phyloP scores from a whole-genome alignment of 352 stramenopile species.

The Phytophthora foliorum region DNA sequence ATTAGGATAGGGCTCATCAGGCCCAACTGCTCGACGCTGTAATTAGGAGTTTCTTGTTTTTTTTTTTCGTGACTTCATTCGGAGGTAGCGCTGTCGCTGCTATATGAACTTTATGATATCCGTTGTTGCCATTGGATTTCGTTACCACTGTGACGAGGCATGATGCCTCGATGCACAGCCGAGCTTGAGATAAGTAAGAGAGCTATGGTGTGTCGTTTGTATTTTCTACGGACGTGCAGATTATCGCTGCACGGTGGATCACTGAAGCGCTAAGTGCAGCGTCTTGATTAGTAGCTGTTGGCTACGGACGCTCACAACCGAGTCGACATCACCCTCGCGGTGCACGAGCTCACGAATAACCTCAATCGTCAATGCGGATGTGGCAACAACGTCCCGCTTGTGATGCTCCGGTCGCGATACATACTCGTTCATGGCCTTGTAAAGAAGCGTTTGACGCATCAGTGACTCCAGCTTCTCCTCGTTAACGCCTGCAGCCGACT shows the following conservation, averaged over 20 bases:
- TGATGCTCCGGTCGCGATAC: conserved; percentile 33
- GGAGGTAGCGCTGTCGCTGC: conserved; percentile 33
- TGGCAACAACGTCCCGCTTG: conserved; percentile 7
- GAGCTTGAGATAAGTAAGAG: not conserved
- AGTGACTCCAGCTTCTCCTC: conserved; percentile 68
- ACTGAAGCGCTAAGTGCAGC: conserved; percentile 63
- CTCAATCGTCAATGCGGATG: conserved; percentile 60
- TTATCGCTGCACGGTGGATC: conserved; percentile 15
- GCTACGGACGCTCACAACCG: conserved; percentile 58
- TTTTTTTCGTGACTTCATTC: conserved; percentile 39
- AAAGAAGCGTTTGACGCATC: conserved; percentile 83
- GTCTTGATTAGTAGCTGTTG: conserved; percentile 83
- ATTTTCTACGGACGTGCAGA: conserved; percentile 18
- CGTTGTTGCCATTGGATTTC: conserved; percentile 16
- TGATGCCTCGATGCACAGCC: too few relatives aligned
- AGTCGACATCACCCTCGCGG: conserved; percentile 54
- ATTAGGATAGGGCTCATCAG: conserved; percentile 42
- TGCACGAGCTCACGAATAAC: conserved; percentile 75
- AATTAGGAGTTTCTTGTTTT: conserved; percentile 46
- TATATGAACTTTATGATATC: conserved; percentile 44
- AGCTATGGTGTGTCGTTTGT: conserved; percentile 4
- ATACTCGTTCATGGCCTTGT: conserved; percentile 68
- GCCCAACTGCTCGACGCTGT: conserved; percentile 33
- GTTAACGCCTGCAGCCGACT: conserved; percentile 65
- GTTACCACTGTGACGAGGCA: not conserved